Evolutionary conservation across 176 grass and related monocot species (phyloP).

Genomic region (Guadua angustifolia): DNA sequence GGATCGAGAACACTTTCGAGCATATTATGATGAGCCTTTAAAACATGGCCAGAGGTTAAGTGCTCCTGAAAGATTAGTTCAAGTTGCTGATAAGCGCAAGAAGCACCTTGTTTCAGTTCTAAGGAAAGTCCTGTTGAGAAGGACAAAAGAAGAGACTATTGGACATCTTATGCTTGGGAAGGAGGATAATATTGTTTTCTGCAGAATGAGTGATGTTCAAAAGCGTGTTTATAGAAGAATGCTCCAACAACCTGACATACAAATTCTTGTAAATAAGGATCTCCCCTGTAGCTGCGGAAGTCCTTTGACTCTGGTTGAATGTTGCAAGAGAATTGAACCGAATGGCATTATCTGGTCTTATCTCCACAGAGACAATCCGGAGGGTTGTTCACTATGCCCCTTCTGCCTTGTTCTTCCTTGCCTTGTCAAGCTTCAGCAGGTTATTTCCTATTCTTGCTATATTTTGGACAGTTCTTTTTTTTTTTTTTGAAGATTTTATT

Average conservation of each 20-base stretch:
- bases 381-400: slow-evolving; percentile 86
- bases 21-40: slow-evolving; percentile 87
- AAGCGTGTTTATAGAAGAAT: slow-evolving; percentile 95
- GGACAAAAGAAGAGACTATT: slow-evolving; percentile 95
- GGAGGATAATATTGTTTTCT: slow-evolving; percentile 98
- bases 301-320: slow-evolving; percentile 85
- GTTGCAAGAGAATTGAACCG: slow-evolving; percentile 80
- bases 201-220: slow-evolving; percentile 96
- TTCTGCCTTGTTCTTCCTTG: slow-evolving; percentile 98
- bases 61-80: slow-evolving; percentile 85
- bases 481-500: slow-evolving; percentile 33
- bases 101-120: slow-evolving; percentile 88
- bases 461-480: slow-evolving; percentile 26
- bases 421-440: slow-evolving; percentile 96
- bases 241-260: slow-evolving; percentile 92
- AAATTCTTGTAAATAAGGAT: slow-evolving; percentile 94
- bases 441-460: slow-evolving; percentile 43
- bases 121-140: slow-evolving; percentile 80
- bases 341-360: slow-evolving; percentile 94
- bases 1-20: slow-evolving; percentile 84
- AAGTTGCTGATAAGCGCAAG: slow-evolving; percentile 84
- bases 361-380: slow-evolving; percentile 82
- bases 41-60: slow-evolving; percentile 89
- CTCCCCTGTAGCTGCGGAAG: slow-evolving; percentile 83
- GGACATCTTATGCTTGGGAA: slow-evolving; percentile 97